Evolutionary conservation across 305 asterid genomes (phyloP).

Genomic region (Stenogyne calaminthoides): DNA sequence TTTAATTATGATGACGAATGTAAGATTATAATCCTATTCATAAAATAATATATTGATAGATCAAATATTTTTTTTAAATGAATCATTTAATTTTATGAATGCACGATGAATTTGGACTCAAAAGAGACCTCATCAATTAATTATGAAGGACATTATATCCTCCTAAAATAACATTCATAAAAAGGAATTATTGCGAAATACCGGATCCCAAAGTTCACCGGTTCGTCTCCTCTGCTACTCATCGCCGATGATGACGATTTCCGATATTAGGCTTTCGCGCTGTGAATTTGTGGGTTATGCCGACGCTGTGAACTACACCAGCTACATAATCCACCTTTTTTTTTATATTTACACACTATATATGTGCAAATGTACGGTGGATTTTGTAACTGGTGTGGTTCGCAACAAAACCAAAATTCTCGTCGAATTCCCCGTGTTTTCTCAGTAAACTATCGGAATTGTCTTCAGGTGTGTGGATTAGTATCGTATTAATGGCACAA

Average conservation of each 20-base stretch:
- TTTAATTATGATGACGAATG: too few species aligned
- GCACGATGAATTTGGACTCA: too few species aligned
- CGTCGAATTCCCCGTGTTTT: background rate
- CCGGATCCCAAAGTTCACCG: background rate
- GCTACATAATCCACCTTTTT: background rate
- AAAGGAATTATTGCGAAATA: too few species aligned
- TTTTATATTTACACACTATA: background rate
- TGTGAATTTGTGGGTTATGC: background rate
- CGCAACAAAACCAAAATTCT: background rate
- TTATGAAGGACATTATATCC: too few species aligned
- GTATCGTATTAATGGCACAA: background rate
- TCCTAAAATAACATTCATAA: too few species aligned
- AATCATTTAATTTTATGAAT: too few species aligned
- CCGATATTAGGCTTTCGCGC: constrained; percentile 11
- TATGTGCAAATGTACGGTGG: background rate
- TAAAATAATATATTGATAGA: too few species aligned
- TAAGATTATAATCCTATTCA: too few species aligned
- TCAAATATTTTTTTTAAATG: too few species aligned
- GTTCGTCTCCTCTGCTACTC: background rate
- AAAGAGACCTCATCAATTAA: too few species aligned
- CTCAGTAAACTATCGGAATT: background rate
- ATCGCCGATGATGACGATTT: background rate
- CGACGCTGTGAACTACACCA: background rate
- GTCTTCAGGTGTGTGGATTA: background rate
- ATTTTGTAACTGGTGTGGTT: background rate